A percentile compares a stretch with the other conserved stretches of the same genome.
phyloP scores from a whole-genome alignment of 352 stramenopile genomes.

The Phytophthora pinifolia region DNA sequence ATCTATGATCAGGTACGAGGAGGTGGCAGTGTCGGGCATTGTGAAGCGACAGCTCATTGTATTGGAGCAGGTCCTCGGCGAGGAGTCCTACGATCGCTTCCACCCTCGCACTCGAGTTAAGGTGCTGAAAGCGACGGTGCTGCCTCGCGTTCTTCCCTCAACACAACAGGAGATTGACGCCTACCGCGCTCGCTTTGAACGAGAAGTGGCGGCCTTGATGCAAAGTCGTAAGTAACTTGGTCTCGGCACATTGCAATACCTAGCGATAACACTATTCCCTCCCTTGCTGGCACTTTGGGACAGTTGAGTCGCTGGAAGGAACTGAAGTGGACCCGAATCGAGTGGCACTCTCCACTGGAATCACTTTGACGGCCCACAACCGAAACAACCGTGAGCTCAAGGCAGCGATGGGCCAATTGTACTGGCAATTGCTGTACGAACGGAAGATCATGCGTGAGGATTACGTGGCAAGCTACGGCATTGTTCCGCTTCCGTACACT shows the following conservation, averaged over 20 bases:
- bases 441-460: constrained; percentile 35
- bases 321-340: constrained; percentile 56
- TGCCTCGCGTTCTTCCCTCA: constrained; percentile 61
- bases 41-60: background rate
- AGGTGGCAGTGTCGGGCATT: too few relatives aligned
- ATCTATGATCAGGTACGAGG: constrained; percentile 50
- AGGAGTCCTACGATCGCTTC: constrained; percentile 20
- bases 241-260: background rate
- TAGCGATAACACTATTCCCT: background rate
- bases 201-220: constrained; percentile 41
- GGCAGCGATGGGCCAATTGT: constrained; percentile 47
- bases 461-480: constrained; percentile 49
- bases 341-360: constrained; percentile 54
- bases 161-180: constrained; percentile 52
- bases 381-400: constrained; percentile 73
- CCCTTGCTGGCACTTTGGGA: background rate
- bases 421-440: constrained; percentile 46
- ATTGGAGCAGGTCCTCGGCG: constrained; percentile 31
- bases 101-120: constrained; percentile 40
- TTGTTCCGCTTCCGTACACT: constrained; percentile 40
- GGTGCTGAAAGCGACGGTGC: constrained; percentile 64
- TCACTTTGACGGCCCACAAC: constrained; percentile 65
- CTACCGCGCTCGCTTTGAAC: constrained; percentile 43
- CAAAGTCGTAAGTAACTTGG: constrained; percentile 33
- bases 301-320: constrained; percentile 33